Percentiles rank a stretch among this genome's conserved stretches.
These are phyloP conservation scores for Chrysoporthe austroafricana DNA, from an alignment of 2,329 filamentous ascomycete species.

Conservation along the genomic window DNA sequence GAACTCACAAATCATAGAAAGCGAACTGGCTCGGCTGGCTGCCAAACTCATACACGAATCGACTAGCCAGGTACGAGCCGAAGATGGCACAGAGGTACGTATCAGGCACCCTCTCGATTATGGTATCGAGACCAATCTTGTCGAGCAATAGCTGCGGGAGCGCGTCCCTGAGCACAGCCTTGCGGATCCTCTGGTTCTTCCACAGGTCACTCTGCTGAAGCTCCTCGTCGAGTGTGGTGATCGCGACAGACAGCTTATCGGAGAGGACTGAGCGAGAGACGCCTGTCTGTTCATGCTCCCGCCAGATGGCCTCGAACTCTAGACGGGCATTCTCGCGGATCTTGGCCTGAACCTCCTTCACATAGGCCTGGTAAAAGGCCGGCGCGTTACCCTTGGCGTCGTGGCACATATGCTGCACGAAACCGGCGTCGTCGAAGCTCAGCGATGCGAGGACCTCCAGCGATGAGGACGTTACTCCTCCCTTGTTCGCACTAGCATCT, in stretches of 20 bases:
- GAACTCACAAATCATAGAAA: conserved; percentile 94
- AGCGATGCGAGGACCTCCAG: conserved; percentile 93
- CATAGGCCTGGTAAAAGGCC: conserved; percentile 91
- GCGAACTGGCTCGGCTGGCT: conserved; percentile 93
- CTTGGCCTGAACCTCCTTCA: conserved; percentile 85
- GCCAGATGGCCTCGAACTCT: conserved; percentile 98
- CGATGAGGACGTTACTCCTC: conserved; percentile 95
- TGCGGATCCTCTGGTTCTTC: conserved; percentile 78
- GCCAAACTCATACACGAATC: conserved; percentile 96
- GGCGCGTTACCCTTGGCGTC: conserved; percentile 73
- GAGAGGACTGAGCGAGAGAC: conserved; percentile 83
- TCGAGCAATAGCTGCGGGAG: conserved; percentile 82
- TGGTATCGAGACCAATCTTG: conserved; percentile 88
- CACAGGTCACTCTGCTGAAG: conserved; percentile 91
- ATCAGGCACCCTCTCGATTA: conserved; percentile 85
- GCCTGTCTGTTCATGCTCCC: conserved; percentile 84
- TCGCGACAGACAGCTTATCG: conserved; percentile 87
- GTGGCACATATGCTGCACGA: conserved; percentile 93
- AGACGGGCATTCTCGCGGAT: conserved; percentile 90
- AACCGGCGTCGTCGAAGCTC: conserved; percentile 88
- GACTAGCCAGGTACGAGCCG: conserved; percentile 89
- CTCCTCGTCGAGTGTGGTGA: conserved; percentile 96
- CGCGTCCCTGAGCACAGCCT: conserved; percentile 80
- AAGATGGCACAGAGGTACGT: conserved; percentile 94
- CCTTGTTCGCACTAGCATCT: conserved; percentile 98